A percentile compares a stretch with the other conserved stretches of the same genome.
These are phyloP conservation scores for Aspergillus luchuensis DNA, from an alignment of 2,329 filamentous ascomycete species.

Conservation along the genomic window DNA sequence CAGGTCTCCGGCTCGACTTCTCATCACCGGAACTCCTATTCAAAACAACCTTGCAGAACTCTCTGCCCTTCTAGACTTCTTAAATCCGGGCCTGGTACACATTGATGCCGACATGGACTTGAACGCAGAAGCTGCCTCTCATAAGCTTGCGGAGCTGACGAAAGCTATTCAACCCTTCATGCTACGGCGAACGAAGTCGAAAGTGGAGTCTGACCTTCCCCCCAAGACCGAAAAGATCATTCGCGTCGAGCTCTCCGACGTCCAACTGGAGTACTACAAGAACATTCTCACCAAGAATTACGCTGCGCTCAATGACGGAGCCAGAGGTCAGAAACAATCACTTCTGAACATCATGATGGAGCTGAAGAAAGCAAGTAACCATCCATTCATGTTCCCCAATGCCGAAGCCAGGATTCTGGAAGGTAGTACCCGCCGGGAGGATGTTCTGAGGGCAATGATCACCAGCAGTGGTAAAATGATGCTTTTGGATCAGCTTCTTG, in stretches of 20 bases:
- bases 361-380: conserved; percentile 97
- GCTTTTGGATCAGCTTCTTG: conserved; percentile 91
- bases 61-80: conserved; percentile 88
- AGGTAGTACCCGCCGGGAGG: conserved; percentile 79
- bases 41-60: conserved; percentile 96
- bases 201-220: conserved; percentile 92
- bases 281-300: conserved; percentile 98
- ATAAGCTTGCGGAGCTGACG: conserved; percentile 84
- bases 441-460: conserved; percentile 88
- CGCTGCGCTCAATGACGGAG: conserved; percentile 85
- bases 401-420: conserved; percentile 86
- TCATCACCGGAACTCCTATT: conserved; percentile 96
- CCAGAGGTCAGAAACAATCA: conserved; percentile 89
- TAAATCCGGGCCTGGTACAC: conserved; percentile 90
- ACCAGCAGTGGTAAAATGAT: conserved; percentile 99
- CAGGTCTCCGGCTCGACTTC: conserved; percentile 79
- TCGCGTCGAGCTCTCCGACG: conserved; percentile 91
- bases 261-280: conserved; percentile 98
- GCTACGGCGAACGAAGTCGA: conserved; percentile 92
- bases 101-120: conserved; percentile 93
- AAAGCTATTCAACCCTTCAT: conserved; percentile 90
- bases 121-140: conserved; percentile 74
- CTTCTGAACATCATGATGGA: conserved; percentile 99
- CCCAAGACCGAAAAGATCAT: conserved; percentile 99
- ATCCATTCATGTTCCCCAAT: conserved; percentile 95